Evolutionary conservation across 2,329 filamentous ascomycete species (phyloP).

Genomic region (Sordariomycetes sp.): DNA sequence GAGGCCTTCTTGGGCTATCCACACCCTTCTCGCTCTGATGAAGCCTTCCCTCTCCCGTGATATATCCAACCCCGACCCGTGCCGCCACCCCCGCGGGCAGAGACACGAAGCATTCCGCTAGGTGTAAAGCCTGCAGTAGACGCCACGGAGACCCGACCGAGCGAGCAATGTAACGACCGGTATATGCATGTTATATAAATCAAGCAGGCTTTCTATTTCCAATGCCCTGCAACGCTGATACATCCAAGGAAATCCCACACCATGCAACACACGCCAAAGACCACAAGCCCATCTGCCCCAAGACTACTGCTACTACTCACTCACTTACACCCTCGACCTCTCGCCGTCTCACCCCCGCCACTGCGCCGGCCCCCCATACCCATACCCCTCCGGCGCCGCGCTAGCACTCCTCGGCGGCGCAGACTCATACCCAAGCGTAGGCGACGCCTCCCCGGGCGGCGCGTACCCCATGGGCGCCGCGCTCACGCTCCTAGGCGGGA

Average conservation of each 20-base stretch:
- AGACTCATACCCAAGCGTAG: neutral
- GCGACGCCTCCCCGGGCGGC: neutral
- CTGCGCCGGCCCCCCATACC: neutral
- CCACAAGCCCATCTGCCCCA: neutral
- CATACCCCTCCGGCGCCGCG: slow-evolving; percentile 1
- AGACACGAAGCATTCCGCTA: no score
- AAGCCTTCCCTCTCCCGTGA: no score
- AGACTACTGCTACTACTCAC: neutral
- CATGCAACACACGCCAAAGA: neutral
- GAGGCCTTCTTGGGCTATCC: no score
- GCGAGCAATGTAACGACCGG: no score
- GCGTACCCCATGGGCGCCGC: neutral
- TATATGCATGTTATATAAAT: no score
- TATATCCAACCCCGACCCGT: no score
- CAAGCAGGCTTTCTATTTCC: no score
- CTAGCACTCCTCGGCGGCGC: slow-evolving; percentile 1
- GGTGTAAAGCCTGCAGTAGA: no score
- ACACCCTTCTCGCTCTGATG: no score
- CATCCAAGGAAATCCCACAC: neutral
- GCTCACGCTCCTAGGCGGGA: neutral
- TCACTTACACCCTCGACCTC: neutral
- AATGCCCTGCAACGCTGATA: neutral
- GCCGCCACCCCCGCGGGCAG: no score
- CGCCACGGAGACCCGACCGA: no score
- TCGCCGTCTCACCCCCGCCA: no score